Evolutionary conservation across 352 stramenopile genomes (phyloP).

Genomic region (Sclerospora graminicola): DNA sequence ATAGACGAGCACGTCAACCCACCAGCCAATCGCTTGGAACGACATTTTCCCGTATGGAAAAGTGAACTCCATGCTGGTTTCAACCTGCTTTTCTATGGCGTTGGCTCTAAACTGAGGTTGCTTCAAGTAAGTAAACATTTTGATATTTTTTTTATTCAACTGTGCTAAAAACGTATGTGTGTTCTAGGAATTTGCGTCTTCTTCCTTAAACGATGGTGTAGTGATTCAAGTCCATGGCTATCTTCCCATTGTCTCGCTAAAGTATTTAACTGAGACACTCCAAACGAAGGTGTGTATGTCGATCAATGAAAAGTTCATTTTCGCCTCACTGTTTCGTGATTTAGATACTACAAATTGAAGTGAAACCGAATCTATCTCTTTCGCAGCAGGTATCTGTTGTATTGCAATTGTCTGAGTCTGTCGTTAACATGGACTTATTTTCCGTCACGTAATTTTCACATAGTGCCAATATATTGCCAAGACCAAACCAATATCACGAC

Average conservation of each 20-base stretch:
- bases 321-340: too few relatives aligned
- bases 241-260: slow-evolving; percentile 36
- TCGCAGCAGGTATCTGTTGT: slow-evolving; percentile 19
- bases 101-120: slow-evolving; percentile 43
- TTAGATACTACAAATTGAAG: slow-evolving; percentile 14
- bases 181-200: slow-evolving; percentile 29
- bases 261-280: slow-evolving; percentile 28
- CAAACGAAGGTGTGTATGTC: slow-evolving; percentile 24
- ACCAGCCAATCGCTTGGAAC: slow-evolving; percentile 5
- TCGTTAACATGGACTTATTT: slow-evolving; percentile 1
- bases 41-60: slow-evolving; percentile 29
- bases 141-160: too few relatives aligned
- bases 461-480: slow-evolving; percentile 28
- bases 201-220: slow-evolving; percentile 18
- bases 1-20: slow-evolving; percentile 11
- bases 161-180: too few relatives aligned
- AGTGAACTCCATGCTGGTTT: slow-evolving; percentile 33
- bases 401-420: neutral
- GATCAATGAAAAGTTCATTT: too few relatives aligned
- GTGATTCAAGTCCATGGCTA: slow-evolving; percentile 52
- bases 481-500: slow-evolving; percentile 2
- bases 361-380: slow-evolving; percentile 23
- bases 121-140: slow-evolving; percentile 42
- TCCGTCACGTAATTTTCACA: neutral
- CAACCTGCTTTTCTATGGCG: slow-evolving; percentile 43